phyloP scores from a whole-genome alignment of 768 basidiomycete species.

The Termitomyces sp. region DNA sequence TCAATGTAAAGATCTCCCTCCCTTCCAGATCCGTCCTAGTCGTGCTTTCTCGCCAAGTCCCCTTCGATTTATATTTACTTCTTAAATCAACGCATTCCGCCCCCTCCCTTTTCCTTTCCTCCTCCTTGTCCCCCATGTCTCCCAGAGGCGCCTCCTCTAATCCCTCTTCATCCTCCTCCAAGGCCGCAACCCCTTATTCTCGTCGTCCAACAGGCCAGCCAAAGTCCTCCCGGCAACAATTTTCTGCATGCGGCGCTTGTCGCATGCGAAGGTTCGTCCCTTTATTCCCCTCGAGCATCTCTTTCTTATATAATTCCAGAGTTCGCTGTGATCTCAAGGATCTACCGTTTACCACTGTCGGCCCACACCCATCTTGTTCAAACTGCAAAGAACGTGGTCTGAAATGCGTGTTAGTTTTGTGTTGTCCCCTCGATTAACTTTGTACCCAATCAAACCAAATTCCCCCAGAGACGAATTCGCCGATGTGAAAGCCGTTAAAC shows the following conservation, averaged over 20 bases:
- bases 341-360: conserved; percentile 51
- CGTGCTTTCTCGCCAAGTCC: conserved; percentile 22
- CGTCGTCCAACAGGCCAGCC: conserved; percentile 60
- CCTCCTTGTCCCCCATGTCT: conserved; percentile 46
- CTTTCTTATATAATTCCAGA: conserved; percentile 37
- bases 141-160: conserved; percentile 44
- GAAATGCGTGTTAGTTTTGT: conserved; percentile 85
- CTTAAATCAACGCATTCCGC: conserved; percentile 32
- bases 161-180: conserved; percentile 33
- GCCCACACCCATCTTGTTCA: conserved; percentile 62
- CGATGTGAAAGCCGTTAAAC: conserved; percentile 86
- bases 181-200: conserved; percentile 39
- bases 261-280: conserved; percentile 71
- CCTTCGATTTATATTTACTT: conserved; percentile 32
- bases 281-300: conserved; percentile 10
- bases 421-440: conserved; percentile 3
- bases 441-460: conserved; percentile 1
- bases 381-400: conserved; percentile 88
- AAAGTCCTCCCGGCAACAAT: conserved; percentile 80
- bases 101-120: conserved; percentile 12
- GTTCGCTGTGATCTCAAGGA: conserved; percentile 95
- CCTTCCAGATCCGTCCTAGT: conserved; percentile 41
- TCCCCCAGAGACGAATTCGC: conserved; percentile 81
- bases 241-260: conserved; percentile 93
- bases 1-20: conserved; percentile 36